Conservation (phyloP, 2,329 filamentous ascomycete genomes). For the Zalaria obscura region DNA sequence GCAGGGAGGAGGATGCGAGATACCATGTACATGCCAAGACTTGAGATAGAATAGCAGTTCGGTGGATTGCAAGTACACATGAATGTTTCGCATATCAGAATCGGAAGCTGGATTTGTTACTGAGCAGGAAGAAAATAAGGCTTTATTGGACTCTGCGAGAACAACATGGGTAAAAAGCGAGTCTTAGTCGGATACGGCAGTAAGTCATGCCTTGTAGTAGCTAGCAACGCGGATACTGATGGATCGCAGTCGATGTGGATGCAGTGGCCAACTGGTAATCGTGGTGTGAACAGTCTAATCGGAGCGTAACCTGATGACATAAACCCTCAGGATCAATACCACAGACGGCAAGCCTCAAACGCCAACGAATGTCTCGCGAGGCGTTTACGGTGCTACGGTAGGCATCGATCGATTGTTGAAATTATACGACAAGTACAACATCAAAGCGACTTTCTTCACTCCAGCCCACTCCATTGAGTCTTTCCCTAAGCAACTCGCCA, state of each 20-base stretch:
- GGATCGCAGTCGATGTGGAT: slow-evolving; percentile 21
- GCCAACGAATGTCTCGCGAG: slow-evolving; percentile 24
- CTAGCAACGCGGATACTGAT: background rate
- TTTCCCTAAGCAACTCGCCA: slow-evolving; percentile 34
- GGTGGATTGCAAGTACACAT: no score
- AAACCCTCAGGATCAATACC: slow-evolving; percentile 24
- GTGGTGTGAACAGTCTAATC: background rate
- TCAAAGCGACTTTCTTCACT: slow-evolving; percentile 27
- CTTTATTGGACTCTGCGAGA: no score
- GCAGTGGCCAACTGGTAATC: slow-evolving; percentile 20
- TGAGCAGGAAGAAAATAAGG: no score
- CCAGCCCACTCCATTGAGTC: slow-evolving; percentile 31
- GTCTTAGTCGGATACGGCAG: slow-evolving; percentile 25
- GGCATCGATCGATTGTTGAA: slow-evolving; percentile 26
- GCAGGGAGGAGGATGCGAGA: no score
- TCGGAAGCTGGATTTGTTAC: no score
- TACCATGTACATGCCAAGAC: no score
- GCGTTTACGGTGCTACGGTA: slow-evolving; percentile 26
- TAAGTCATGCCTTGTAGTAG: background rate
- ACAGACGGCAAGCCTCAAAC: slow-evolving; percentile 21
- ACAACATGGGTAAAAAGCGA: slow-evolving; percentile 16
- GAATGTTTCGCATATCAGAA: no score
- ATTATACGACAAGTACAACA: slow-evolving; percentile 26
- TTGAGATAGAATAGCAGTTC: no score
- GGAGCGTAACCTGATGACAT: no score